These are phyloP conservation scores for Chiua virens DNA, from an alignment of 768 basidiomycete genomes.

Conservation along the genomic window DNA sequence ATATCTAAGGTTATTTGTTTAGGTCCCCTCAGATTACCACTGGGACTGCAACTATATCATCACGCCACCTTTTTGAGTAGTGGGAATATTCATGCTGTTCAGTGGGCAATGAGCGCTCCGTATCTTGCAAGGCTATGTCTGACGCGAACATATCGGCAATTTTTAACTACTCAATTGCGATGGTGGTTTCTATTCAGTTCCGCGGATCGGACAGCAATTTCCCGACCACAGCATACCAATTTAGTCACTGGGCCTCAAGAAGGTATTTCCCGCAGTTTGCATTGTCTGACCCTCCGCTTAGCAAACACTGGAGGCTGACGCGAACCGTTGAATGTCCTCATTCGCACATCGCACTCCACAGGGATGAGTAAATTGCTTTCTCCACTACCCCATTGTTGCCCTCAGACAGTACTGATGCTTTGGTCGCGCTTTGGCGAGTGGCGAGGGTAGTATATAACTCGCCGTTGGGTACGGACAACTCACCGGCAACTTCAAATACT, in stretches of 20 bases:
- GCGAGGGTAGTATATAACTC: slow-evolving; percentile 27
- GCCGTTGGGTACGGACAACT: neutral
- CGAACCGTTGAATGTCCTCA: slow-evolving; percentile 7
- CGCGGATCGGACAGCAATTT: neutral
- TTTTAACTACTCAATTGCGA: neutral
- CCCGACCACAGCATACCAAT: slow-evolving; percentile 5
- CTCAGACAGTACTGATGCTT: slow-evolving; percentile 13
- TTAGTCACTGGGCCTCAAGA: neutral
- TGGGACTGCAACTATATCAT: neutral
- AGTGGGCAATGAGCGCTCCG: neutral
- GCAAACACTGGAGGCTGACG: neutral
- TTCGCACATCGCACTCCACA: slow-evolving; percentile 9
- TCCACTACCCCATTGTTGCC: slow-evolving; percentile 15
- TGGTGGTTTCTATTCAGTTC: neutral
- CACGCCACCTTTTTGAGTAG: neutral
- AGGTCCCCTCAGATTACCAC: neutral
- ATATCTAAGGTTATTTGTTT: slow-evolving; percentile 2
- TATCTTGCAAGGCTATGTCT: neutral
- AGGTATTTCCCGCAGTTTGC: slow-evolving; percentile 4
- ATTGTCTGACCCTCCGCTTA: slow-evolving; percentile 10
- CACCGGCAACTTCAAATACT: neutral
- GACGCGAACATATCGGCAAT: neutral
- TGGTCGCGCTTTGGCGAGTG: slow-evolving; percentile 29
- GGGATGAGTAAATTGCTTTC: slow-evolving; percentile 8
- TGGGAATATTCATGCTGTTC: neutral